phyloP scores from a whole-genome alignment of 2,329 filamentous ascomycete species.

The Colletotrichum theobromicola region DNA sequence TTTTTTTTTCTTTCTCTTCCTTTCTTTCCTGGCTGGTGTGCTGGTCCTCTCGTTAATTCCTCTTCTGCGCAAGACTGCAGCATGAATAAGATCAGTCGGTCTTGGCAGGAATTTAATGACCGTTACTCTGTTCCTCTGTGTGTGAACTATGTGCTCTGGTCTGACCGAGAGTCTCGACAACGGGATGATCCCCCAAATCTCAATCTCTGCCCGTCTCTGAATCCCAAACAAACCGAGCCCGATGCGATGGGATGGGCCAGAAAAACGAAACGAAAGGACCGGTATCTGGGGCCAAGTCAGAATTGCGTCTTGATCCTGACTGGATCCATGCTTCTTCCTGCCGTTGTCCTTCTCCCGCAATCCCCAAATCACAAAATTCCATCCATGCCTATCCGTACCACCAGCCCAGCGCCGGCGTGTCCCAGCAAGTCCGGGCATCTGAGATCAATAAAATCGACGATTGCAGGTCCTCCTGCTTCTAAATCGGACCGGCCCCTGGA shows the following conservation, averaged over 20 bases:
- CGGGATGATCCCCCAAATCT: background rate
- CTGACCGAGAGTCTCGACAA: background rate
- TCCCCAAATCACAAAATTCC: background rate
- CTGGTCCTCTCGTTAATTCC: background rate
- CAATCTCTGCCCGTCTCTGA: background rate
- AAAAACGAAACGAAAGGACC: background rate
- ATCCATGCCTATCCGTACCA: background rate
- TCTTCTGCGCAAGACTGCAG: background rate
- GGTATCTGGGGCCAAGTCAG: background rate
- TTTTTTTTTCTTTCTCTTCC: background rate
- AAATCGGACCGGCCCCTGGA: constrained; percentile 21
- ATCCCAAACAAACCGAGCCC: constrained; percentile 6
- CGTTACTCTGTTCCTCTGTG: background rate
- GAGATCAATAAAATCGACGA: constrained; percentile 14
- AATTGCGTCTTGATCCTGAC: background rate
- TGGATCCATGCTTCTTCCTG: background rate
- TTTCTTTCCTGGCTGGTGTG: background rate
- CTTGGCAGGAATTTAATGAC: background rate
- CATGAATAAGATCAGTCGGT: background rate
- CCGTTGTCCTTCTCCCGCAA: background rate
- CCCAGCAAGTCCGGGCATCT: background rate
- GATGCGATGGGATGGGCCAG: background rate
- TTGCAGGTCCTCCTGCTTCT: constrained; percentile 11
- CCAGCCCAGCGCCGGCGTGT: background rate
- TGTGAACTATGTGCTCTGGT: background rate